Evolutionary conservation across 2,329 filamentous ascomycete species (phyloP), one percentile per base, ranked within the genome.

Genomic region (Penicillium sumatraense): DNA sequence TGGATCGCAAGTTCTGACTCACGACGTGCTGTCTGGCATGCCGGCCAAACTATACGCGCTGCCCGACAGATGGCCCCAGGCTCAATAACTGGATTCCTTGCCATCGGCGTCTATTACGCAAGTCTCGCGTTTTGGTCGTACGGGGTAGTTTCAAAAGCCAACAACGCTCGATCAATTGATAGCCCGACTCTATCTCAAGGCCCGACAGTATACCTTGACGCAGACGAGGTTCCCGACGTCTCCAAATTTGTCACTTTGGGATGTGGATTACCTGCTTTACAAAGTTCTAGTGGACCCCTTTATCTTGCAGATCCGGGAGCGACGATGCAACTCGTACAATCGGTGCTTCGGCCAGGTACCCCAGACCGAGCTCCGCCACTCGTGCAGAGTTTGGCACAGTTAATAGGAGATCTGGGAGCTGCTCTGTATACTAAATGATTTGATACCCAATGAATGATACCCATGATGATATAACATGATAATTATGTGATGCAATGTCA

Each of bases 91-190:
- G 85, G 88, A 58, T 90, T 90, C 67, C 83, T 85, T 58, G 86
- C 87, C 0, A 83, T 90, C 6, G 85, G 83, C 0, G 81, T 90
- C 0, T 89, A 90, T 66, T 88, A 90, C 64, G 87, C 88, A 1
- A 82, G 83, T 11, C 75, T 91, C 4, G 83, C 85, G 0, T 75
- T 91, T 36, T 91, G 89, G 89, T 83, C 83, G 0, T 89, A 88
- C 61, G 86, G 87, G 0, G 82, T 90, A 0, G 78, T 87, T 5
- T 78, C 75, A 18, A 72, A 75, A 58, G 79, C 81, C 13, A 67
- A 69, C 60, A 75, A 61, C 67, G 67, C 63, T 59, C 65, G 53
- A 52, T 58, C 18, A 47, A 68, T 31, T 71, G 78, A 24, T 63
- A 58, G 49, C 18, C 38, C 49, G 20, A 42, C 45, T 49, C 9